Evolutionary conservation across 441 rosid genomes (phyloP).

Genomic region (California macrophylla): DNA sequence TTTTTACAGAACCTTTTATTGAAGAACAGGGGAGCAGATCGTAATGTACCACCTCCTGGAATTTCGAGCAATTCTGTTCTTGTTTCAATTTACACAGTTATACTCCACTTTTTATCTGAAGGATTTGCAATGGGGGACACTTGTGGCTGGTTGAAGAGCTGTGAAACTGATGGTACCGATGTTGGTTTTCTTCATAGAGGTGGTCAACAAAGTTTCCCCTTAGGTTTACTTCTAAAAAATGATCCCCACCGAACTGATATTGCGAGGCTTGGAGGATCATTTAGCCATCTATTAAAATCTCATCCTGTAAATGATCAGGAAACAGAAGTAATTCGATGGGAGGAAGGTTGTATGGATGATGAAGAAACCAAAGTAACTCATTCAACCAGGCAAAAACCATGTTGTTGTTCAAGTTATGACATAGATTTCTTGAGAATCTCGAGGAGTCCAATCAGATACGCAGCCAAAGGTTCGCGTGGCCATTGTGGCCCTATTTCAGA

Average conservation of each 20-base stretch:
- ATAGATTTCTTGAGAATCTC: slow-evolving; percentile 54
- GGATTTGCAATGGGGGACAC: slow-evolving; percentile 52
- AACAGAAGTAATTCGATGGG: slow-evolving; percentile 74
- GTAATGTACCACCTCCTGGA: slow-evolving; percentile 69
- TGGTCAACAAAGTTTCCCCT: slow-evolving; percentile 78
- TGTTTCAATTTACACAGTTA: slow-evolving; percentile 70
- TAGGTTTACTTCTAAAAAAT: slow-evolving; percentile 68
- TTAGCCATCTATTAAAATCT: slow-evolving; percentile 67
- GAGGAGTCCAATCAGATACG: slow-evolving; percentile 45
- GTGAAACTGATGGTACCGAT: slow-evolving; percentile 35
- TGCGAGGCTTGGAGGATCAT: slow-evolving; percentile 92
- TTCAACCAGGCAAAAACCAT: slow-evolving; percentile 66
- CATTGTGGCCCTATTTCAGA: slow-evolving; percentile 59
- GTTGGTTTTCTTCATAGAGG: slow-evolving; percentile 90
- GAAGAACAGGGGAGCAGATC: slow-evolving; percentile 87
- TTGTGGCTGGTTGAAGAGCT: slow-evolving; percentile 51
- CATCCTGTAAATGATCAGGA: slow-evolving; percentile 61
- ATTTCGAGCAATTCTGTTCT: slow-evolving; percentile 82
- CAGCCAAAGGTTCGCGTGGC: slow-evolving; percentile 52
- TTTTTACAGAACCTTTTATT: slow-evolving; percentile 72
- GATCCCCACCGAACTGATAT: slow-evolving; percentile 77
- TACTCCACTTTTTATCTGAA: slow-evolving; percentile 92
- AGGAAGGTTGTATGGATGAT: slow-evolving; percentile 93
- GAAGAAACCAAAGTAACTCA: slow-evolving; percentile 72
- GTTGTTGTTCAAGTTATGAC: slow-evolving; percentile 83